Evolutionary conservation across 129 eudicot species (phyloP), one percentile per base, ranked within the genome.

Genomic region (Helichrysum umbraculigerum): DNA sequence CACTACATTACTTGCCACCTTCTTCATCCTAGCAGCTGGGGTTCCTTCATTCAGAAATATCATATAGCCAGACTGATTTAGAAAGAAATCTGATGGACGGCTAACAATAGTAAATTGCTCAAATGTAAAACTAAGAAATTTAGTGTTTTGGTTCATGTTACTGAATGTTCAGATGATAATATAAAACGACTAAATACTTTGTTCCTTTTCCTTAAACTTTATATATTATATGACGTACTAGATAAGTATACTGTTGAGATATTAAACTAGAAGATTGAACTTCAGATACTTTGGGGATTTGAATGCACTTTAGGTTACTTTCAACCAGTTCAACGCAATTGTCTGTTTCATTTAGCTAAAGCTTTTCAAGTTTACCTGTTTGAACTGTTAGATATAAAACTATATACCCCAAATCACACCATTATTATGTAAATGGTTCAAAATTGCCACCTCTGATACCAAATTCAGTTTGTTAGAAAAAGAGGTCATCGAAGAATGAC

Each of bases 11-110:
- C 97, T 94, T 6, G 97, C 84, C 74, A 94, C 97, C 84, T 94
- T 94, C 75, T 91, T 94, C 99, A 91, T 91, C 86, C 99, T 91
- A 73, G 99, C 97, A 81, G 99, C 99, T 11, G 97, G 99, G 28
- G 99, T 94, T 32, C 99, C 99, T 94, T 88, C 21, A 41, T 20
- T 75, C 51, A 37, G 14, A 75, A 44, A 29, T 33, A 51, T 74
- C 75, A 77, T 68, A 77, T 68, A 70, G 39, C 17, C 35, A 51
- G 5, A 34, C 62, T 42, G 28, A 44, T 66, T 74, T 66, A 69
- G 76, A 66, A 56, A 30, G 19, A 66, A 79, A 51, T 51, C 56
- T 22, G 28, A 7, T 30, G 63, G 66, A 12, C 14, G 8, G 32
- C 42, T 69, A 72, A 77, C 39, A 61, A 68, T 66, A 37, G n/a